Percentiles rank a stretch among this genome's conserved stretches.
These are phyloP conservation scores for Tetraselmis chui DNA, from an alignment of 139 green algal genomes.

Conservation along the genomic window DNA sequence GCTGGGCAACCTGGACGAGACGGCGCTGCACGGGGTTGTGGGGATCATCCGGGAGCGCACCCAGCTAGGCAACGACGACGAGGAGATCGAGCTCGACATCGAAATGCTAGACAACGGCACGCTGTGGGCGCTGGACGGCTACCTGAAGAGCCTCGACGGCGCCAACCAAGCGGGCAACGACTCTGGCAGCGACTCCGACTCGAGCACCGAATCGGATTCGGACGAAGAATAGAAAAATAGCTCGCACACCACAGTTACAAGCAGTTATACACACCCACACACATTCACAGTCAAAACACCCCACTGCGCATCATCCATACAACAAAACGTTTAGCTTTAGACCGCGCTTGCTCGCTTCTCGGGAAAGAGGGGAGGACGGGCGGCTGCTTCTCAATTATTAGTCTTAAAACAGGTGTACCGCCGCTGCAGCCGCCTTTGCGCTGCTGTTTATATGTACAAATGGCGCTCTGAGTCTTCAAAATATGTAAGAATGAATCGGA, in stretches of 20 bases:
- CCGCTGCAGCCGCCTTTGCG: conserved; percentile 56
- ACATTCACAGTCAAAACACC: too few species aligned
- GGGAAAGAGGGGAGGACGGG: neutral
- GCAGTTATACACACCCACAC: too few species aligned
- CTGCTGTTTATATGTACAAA: conserved; percentile 74
- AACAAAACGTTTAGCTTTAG: too few species aligned
- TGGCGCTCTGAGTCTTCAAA: conserved; percentile 95
- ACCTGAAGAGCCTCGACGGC: conserved; percentile 18
- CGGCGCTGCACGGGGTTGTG: neutral
- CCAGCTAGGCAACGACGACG: conserved; percentile 27
- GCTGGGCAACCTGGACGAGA: neutral
- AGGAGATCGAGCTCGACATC: conserved; percentile 64
- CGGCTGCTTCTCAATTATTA: conserved; percentile 23
- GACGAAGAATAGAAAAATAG: neutral
- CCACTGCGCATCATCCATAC: too few species aligned
- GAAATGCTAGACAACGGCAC: conserved; percentile 39
- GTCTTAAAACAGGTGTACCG: conserved; percentile 49
- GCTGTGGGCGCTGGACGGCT: conserved; percentile 49
- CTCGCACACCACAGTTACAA: too few species aligned
- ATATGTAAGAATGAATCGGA: too few species aligned
- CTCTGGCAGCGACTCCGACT: neutral
- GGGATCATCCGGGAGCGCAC: neutral
- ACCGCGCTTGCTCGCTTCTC: too few species aligned
- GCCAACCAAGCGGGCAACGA: neutral
- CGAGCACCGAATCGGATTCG: neutral